Conservation (phyloP, 169 alveolate species). For the Eimeria maxima region DNA sequence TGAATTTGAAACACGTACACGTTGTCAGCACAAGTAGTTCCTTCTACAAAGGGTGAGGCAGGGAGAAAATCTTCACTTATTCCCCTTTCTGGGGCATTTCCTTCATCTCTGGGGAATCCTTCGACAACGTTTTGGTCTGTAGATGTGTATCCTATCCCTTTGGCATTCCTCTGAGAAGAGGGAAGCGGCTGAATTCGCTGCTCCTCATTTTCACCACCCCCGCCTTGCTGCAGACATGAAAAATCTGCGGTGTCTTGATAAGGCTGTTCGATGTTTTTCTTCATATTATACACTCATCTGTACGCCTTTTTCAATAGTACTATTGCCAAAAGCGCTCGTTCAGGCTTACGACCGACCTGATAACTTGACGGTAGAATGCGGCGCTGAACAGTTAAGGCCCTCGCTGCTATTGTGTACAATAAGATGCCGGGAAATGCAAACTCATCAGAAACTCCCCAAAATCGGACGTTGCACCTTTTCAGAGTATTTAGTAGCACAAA, state of each 20-base stretch:
- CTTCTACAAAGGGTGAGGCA: neutral
- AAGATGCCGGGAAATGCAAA: neutral
- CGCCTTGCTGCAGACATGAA: neutral
- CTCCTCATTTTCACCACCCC: neutral
- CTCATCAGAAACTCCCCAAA: neutral
- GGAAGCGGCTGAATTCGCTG: neutral
- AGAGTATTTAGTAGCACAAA: neutral
- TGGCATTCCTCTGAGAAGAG: too few species aligned
- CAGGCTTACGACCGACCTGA: neutral
- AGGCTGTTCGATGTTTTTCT: neutral
- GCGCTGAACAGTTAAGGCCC: neutral
- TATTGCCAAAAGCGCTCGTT: neutral
- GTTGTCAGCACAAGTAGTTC: neutral
- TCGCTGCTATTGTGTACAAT: neutral
- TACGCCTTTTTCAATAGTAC: neutral
- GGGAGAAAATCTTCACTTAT: neutral
- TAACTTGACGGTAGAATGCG: neutral
- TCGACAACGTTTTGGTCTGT: neutral
- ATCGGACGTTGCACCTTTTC: neutral
- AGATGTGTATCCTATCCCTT: neutral
- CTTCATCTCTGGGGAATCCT: neutral
- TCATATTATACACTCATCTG: neutral
- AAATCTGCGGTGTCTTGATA: neutral
- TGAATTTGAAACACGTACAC: slow-evolving; percentile 16
- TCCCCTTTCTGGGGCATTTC: neutral